Conservation (phyloP, 305 asterid species). For the Fraxinus floribunda region DNA sequence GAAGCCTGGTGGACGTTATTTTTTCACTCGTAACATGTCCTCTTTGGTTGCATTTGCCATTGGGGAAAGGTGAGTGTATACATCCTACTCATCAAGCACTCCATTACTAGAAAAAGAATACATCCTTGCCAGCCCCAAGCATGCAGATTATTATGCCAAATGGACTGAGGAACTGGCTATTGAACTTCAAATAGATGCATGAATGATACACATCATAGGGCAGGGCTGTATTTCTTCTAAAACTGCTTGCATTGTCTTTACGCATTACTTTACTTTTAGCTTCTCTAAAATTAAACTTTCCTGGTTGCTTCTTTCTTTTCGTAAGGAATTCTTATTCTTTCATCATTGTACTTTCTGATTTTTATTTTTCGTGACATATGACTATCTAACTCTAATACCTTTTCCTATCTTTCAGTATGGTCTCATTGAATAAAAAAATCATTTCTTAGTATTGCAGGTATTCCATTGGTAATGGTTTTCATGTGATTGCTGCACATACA, state of each 20-base stretch:
- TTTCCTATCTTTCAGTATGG: conserved; percentile 2
- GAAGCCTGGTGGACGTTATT: conserved; percentile 96
- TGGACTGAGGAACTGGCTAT: conserved; percentile 18
- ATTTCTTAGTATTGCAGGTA: conserved; percentile 67
- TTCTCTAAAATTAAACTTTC: conserved; percentile 12
- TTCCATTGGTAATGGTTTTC: conserved; percentile 79
- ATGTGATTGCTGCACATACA: conserved; percentile 91
- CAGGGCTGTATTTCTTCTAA: background rate
- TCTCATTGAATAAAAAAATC: conserved; percentile 28
- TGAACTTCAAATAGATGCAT: background rate
- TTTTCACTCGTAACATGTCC: conserved; percentile 92
- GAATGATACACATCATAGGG: background rate
- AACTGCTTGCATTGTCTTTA: conserved; percentile 6
- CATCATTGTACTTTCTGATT: conserved; percentile 5
- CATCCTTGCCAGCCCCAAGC: conserved; percentile 16
- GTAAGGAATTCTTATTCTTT: conserved; percentile 3
- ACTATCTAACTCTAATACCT: conserved; percentile 8
- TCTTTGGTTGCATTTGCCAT: conserved; percentile 89
- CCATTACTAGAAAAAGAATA: conserved; percentile 12
- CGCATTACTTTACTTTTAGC: conserved; percentile 1
- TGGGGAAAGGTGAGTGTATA: conserved; percentile 76
- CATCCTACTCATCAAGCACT: conserved; percentile 10
- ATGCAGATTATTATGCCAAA: conserved; percentile 12
- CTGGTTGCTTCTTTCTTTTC: conserved; percentile 4
- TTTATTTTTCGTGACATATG: conserved; percentile 5